Evolutionary conservation across 805 yeast genomes (phyloP).

Genomic region (Pichia thaimueangensis): DNA sequence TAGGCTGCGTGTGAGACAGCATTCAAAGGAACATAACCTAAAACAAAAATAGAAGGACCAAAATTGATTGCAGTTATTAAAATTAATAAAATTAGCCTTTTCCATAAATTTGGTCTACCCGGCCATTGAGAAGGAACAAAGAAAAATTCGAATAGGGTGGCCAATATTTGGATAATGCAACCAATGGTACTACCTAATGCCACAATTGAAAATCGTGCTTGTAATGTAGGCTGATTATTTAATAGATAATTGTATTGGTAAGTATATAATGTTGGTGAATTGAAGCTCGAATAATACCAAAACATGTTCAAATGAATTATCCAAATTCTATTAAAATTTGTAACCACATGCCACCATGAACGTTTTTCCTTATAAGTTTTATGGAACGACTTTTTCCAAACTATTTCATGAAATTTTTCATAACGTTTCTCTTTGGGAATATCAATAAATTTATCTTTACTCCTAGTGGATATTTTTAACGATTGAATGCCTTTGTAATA

Average conservation of each 20-base stretch:
- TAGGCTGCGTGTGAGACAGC: conserved; percentile 32
- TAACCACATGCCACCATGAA: conserved; percentile 44
- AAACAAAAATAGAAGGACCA: conserved; percentile 37
- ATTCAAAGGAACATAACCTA: conserved; percentile 33
- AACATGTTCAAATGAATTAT: conserved; percentile 43
- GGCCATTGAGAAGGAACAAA: conserved; percentile 45
- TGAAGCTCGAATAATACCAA: conserved; percentile 48
- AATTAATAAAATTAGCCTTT: conserved; percentile 31
- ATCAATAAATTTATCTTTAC: conserved; percentile 29
- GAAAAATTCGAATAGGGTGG: conserved; percentile 36
- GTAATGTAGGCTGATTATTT: conserved; percentile 40
- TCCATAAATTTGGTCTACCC: conserved; percentile 35
- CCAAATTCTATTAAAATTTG: conserved; percentile 49
- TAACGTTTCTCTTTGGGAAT: conserved; percentile 30
- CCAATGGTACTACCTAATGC: conserved; percentile 43
- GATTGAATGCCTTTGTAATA: conserved; percentile 31
- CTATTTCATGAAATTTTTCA: conserved; percentile 26
- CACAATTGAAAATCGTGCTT: conserved; percentile 37
- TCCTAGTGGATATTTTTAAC: conserved; percentile 26
- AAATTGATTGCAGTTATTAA: conserved; percentile 30
- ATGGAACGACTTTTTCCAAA: conserved; percentile 37
- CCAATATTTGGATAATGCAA: conserved; percentile 35
- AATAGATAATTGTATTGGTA: conserved; percentile 33
- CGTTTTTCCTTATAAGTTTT: conserved; percentile 44
- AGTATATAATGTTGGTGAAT: conserved; percentile 45